Percentiles rank a stretch among this genome's conserved stretches.
phyloP scores from a whole-genome alignment of 1,284 basidiomycete genomes.

The Trichosporon sp. region DNA sequence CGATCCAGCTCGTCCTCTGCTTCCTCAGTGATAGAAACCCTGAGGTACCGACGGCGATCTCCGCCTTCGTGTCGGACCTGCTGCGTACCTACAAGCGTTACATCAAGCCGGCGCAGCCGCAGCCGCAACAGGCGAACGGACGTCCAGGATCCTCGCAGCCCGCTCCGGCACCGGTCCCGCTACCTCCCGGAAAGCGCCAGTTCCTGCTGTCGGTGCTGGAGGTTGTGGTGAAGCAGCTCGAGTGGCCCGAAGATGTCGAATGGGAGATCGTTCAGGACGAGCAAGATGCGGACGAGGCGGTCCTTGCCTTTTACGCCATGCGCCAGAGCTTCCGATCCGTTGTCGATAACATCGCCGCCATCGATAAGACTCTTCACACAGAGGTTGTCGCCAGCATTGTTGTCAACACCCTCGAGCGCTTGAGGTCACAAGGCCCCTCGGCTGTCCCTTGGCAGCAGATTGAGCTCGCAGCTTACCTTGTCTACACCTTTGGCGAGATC shows the following conservation, averaged over 20 bases:
- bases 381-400: constrained; percentile 48
- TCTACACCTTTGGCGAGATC: constrained; percentile 91
- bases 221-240: constrained; percentile 70
- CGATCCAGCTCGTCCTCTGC: constrained; percentile 74
- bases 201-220: constrained; percentile 77
- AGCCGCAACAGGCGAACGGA: constrained; percentile 20
- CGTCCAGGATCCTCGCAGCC: constrained; percentile 16
- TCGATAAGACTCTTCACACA: constrained; percentile 51
- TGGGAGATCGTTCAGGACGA: constrained; percentile 79
- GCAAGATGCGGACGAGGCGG: constrained; percentile 80
- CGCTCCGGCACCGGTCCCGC: constrained; percentile 33
- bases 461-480: constrained; percentile 84
- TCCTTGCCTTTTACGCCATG: constrained; percentile 74
- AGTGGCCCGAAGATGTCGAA: constrained; percentile 60
- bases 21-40: constrained; percentile 87
- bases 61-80: constrained; percentile 69
- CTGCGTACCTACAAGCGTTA: constrained; percentile 53
- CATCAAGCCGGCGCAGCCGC: constrained; percentile 14
- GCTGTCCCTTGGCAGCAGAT: constrained; percentile 84
- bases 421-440: constrained; percentile 33
- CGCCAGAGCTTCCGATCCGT: constrained; percentile 59
- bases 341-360: constrained; percentile 91
- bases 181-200: constrained; percentile 62
- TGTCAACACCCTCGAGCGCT: constrained; percentile 36
- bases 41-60: constrained; percentile 76